Evolutionary conservation across 179 eudicot species (phyloP).

Genomic region (Sideroxylon spinosum): DNA sequence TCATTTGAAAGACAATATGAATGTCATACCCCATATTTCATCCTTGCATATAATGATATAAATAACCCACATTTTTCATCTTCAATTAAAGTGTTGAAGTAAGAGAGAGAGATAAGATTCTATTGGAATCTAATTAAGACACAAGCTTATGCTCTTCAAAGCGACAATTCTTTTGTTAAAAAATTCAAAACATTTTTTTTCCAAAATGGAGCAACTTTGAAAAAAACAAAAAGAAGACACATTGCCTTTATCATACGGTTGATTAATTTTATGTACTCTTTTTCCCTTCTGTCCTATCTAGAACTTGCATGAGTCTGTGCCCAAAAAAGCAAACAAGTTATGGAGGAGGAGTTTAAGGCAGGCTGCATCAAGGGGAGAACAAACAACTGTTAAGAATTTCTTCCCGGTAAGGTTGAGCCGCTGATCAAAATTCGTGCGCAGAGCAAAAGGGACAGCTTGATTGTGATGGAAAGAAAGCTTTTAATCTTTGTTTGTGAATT

Average conservation of each 20-base stretch:
- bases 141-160: background rate
- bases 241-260: too few species aligned
- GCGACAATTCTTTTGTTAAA: too few species aligned
- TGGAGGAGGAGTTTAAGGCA: slow-evolving; percentile 28
- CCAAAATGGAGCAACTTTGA: too few species aligned
- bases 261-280: too few species aligned
- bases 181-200: too few species aligned
- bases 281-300: background rate
- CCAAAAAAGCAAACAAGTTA: slow-evolving; percentile 21
- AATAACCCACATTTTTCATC: background rate
- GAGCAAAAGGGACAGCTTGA: slow-evolving; percentile 12
- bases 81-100: background rate
- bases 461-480: background rate
- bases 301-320: slow-evolving; percentile 5
- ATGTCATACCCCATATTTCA: background rate
- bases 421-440: too few species aligned
- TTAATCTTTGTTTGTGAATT: background rate
- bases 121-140: background rate
- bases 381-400: slow-evolving; percentile 17
- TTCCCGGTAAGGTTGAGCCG: slow-evolving; percentile 13
- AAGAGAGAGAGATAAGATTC: background rate
- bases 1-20: background rate
- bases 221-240: too few species aligned
- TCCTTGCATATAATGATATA: too few species aligned
- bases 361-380: slow-evolving; percentile 30